Base-by-base conservation (phyloP, 1,284 basidiomycete species). In the Ustilago xerochloae region DNA sequence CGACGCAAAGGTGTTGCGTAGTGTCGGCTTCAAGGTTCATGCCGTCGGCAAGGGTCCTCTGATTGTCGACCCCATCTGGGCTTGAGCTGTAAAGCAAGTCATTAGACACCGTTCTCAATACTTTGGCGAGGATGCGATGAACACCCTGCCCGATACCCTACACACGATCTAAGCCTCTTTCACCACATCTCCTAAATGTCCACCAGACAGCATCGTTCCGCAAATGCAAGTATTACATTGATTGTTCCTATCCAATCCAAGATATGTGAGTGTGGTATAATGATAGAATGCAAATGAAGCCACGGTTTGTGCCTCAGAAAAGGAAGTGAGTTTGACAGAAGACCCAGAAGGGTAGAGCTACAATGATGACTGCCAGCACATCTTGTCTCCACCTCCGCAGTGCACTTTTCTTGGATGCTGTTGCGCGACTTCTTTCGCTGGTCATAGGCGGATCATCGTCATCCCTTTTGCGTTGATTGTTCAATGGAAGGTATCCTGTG, bases 11-110 rank as follows among this genome's bases (percentile, higher is more conserved):
- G 88, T 89, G 84, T 88, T 99, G 69, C 89, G 89, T 78, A 85
- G 89, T 84, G 96, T 98, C 81, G 96, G 96, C 46, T 99, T 98
- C 90, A 92, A 91, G 86, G 96, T 96, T 35, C 81, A 84, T 57
- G 77, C 79, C 13, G 85, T 87, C 43, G 86, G 86, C 4, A 75
- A 80, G 49, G 84, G 83, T 1, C 81, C 81, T 10, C 74, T 82
- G 30, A 71, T 83, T 22, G 74, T 79, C 22, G 81, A 83, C 46
- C 79, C 80, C 16, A 75, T 83, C 36, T 83, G 81, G 81, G 81
- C 71, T 18, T 74, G 24, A 63, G 9, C 18, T 20, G 8, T n/a
- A n/a, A n/a, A n/a, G n/a, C n/a, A n/a, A n/a, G n/a, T n/a, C n/a
- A n/a, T n/a, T n/a, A n/a, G n/a, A n/a, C n/a, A n/a, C n/a, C n/a